These are phyloP conservation scores for Brassica carinata DNA, from an alignment of 345 rosid species.

Conservation along the genomic window DNA sequence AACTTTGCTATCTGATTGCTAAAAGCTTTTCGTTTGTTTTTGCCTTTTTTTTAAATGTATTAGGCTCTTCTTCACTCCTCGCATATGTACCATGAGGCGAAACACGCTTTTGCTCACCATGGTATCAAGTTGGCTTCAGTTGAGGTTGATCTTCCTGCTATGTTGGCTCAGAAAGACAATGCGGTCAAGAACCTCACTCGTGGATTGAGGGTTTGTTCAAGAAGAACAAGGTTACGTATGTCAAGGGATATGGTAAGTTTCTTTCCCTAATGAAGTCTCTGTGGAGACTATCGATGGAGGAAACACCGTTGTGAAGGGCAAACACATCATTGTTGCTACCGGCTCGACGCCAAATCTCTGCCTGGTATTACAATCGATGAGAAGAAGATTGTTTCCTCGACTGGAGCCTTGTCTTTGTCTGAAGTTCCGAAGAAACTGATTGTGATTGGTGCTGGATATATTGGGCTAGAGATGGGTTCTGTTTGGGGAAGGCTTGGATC, in stretches of 20 bases:
- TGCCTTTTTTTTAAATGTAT: neutral
- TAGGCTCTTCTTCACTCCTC: slow-evolving; percentile 94
- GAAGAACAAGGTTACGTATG: slow-evolving; percentile 85
- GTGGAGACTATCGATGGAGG: slow-evolving; percentile 78
- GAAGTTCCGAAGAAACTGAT: slow-evolving; percentile 80
- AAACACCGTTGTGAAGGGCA: slow-evolving; percentile 70
- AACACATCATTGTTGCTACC: slow-evolving; percentile 78
- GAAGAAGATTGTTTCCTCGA: slow-evolving; percentile 80
- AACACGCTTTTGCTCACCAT: slow-evolving; percentile 68
- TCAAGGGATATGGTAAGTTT: slow-evolving; percentile 84
- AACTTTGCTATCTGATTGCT: too few relatives aligned
- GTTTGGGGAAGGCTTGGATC: slow-evolving; percentile 89
- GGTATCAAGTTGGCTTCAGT: slow-evolving; percentile 77
- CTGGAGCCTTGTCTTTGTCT: slow-evolving; percentile 70
- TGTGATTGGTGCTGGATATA: slow-evolving; percentile 89
- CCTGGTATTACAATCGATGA: slow-evolving; percentile 89
- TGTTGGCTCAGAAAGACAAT: slow-evolving; percentile 87
- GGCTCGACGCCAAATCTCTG: slow-evolving; percentile 81
- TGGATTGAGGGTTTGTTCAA: slow-evolving; percentile 88
- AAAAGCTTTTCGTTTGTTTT: neutral
- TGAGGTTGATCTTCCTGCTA: slow-evolving; percentile 90
- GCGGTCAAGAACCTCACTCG: slow-evolving; percentile 70
- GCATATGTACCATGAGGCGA: slow-evolving; percentile 94
- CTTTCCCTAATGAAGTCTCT: slow-evolving; percentile 72
- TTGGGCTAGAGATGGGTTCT: slow-evolving; percentile 96